Percentiles rank a stretch among this genome's conserved stretches.
phyloP scores from a whole-genome alignment of 1,284 basidiomycete species.

The Sporisorium exsertum region DNA sequence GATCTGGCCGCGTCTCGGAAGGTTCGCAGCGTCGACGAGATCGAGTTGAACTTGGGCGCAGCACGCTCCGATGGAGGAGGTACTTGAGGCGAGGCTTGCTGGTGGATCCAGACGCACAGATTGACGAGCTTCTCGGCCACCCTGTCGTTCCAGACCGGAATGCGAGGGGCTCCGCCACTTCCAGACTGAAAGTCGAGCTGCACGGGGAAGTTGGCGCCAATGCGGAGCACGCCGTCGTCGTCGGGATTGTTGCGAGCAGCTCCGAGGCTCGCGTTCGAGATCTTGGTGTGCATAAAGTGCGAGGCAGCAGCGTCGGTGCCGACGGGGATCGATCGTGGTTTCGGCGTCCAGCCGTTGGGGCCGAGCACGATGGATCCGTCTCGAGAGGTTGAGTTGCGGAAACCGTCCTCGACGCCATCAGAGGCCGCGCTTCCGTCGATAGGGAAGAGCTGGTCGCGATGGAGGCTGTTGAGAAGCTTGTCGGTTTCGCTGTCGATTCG shows the following conservation, averaged over 20 bases:
- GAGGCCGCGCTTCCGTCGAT: conserved; percentile 13
- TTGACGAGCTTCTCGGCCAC: conserved; percentile 58
- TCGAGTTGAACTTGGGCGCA: conserved; percentile 17
- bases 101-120: conserved; percentile 67
- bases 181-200: conserved; percentile 62
- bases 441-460: conserved; percentile 73
- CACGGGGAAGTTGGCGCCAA: conserved; percentile 56
- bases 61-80: conserved; percentile 5
- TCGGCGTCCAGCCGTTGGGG: conserved; percentile 61
- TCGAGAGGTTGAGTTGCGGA: conserved; percentile 25
- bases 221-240: conserved; percentile 20
- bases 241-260: neutral
- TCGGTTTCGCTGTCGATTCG: conserved; percentile 73
- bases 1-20: conserved; percentile 32
- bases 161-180: neutral
- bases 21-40: conserved; percentile 27
- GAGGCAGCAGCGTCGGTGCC: conserved; percentile 34
- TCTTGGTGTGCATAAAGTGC: conserved; percentile 23
- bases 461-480: conserved; percentile 75
- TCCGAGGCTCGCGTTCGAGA: conserved; percentile 20
- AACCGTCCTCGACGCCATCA: conserved; percentile 13
- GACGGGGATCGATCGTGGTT: conserved; percentile 30
- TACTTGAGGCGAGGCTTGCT: conserved; percentile 54
- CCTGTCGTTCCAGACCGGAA: conserved; percentile 12
- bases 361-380: conserved; percentile 58